Percentiles rank a stretch among this genome's conserved stretches.
phyloP scores from a whole-genome alignment of 148 eudicot genomes.

The Salicornia ramosissima region DNA sequence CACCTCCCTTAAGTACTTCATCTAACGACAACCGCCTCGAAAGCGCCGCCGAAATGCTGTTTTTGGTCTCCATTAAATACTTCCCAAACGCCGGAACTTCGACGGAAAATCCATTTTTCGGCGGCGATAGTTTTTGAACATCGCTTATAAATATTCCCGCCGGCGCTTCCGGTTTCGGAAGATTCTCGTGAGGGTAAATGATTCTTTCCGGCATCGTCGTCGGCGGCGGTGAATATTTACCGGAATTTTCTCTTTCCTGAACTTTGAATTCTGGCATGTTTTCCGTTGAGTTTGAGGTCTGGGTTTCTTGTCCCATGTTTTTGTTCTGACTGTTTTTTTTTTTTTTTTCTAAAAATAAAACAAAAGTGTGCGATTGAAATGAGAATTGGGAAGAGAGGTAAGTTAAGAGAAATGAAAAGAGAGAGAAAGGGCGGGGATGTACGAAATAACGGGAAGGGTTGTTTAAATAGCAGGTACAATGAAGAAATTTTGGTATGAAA shows the following conservation, averaged over 20 bases:
- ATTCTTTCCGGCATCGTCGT: background rate
- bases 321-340: background rate
- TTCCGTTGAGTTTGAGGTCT: background rate
- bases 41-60: slow-evolving; percentile 49
- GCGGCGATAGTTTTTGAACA: slow-evolving; percentile 11
- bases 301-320: slow-evolving; percentile 17
- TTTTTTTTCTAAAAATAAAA: background rate
- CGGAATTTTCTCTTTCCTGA: background rate
- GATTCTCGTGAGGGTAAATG: slow-evolving; percentile 40
- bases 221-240: background rate
- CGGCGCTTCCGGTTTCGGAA: slow-evolving; percentile 67
- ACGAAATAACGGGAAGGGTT: slow-evolving; percentile 12
- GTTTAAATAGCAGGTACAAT: background rate
- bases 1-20: slow-evolving; percentile 5
- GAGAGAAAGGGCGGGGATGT: slow-evolving; percentile 24
- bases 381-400: background rate
- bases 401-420: slow-evolving; percentile 1
- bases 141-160: slow-evolving; percentile 31
- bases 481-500: background rate
- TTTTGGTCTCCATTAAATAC: slow-evolving; percentile 55
- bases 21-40: slow-evolving; percentile 37
- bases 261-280: too few relatives aligned
- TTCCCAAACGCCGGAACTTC: slow-evolving; percentile 58
- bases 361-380: background rate
- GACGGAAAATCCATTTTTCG: slow-evolving; percentile 23